phyloP scores from a whole-genome alignment of 805 yeast species.

The Hanseniaspora thailandica region DNA sequence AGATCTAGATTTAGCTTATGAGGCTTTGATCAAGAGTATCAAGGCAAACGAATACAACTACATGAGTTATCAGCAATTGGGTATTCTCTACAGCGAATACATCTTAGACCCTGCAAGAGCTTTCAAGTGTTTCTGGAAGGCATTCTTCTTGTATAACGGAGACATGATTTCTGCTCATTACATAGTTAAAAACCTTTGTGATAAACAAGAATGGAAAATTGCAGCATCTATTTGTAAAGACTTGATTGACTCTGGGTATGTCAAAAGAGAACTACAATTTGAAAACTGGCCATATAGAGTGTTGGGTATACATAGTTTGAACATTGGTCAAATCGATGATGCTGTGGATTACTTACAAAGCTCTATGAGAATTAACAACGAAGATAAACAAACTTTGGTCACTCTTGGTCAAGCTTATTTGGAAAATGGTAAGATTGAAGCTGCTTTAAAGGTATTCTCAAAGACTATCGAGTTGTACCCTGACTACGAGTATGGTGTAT shows the following conservation, averaged over 20 bases:
- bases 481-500: constrained; percentile 48
- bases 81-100: constrained; percentile 52
- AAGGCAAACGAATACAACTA: constrained; percentile 56
- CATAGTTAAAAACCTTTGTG: constrained; percentile 59
- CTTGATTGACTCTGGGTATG: constrained; percentile 51
- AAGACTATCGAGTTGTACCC: constrained; percentile 48
- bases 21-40: constrained; percentile 47
- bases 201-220: constrained; percentile 64
- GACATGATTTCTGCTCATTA: constrained; percentile 65
- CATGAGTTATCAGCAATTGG: constrained; percentile 71
- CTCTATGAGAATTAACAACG: constrained; percentile 56
- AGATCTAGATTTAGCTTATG: constrained; percentile 40
- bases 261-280: constrained; percentile 38
- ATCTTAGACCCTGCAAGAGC: constrained; percentile 57
- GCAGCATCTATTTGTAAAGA: constrained; percentile 64
- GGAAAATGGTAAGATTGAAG: constrained; percentile 73
- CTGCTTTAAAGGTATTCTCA: constrained; percentile 70
- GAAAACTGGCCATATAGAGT: constrained; percentile 81
- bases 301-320: constrained; percentile 66
- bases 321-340: constrained; percentile 55
- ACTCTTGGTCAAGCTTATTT: constrained; percentile 95
- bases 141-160: constrained; percentile 73
- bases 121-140: constrained; percentile 74
- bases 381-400: constrained; percentile 74
- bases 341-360: constrained; percentile 86